A percentile compares a stretch with the other conserved stretches of the same genome.
These are phyloP conservation scores for Penicillium sp. DNA, from an alignment of 2,329 filamentous ascomycete species.

Conservation along the genomic window DNA sequence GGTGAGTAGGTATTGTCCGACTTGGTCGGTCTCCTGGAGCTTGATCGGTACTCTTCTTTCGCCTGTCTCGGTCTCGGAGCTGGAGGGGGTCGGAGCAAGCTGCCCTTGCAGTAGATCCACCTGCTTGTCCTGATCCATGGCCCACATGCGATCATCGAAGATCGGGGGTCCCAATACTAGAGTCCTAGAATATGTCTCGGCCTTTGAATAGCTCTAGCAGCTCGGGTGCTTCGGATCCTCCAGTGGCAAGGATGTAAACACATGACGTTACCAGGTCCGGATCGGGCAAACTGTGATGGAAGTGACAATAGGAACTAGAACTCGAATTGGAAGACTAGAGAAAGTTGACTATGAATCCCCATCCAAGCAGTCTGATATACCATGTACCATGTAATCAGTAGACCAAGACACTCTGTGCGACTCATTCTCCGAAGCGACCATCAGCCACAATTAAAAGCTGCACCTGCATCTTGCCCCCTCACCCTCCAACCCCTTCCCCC, in stretches of 20 bases:
- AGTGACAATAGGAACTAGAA: no score
- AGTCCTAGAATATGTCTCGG: background rate
- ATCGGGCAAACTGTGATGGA: no score
- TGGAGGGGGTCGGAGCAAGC: background rate
- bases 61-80: background rate
- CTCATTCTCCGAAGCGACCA: background rate
- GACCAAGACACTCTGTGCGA: no score
- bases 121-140: background rate
- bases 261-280: background rate
- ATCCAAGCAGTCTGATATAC: no score
- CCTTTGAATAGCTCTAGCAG: background rate
- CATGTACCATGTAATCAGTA: no score
- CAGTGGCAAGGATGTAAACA: constrained; percentile 7
- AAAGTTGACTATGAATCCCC: no score
- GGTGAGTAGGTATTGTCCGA: constrained; percentile 49
- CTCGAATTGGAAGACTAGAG: no score
- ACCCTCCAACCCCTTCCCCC: background rate
- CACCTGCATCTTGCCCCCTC: background rate
- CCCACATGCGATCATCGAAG: background rate
- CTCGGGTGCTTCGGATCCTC: constrained; percentile 4
- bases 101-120: background rate
- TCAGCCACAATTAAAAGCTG: background rate
- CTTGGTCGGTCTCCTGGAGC: constrained; percentile 46
- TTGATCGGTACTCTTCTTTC: constrained; percentile 41
- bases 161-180: no score